These are phyloP conservation scores for Camellia japonica DNA, from an alignment of 148 eudicot species.

Conservation along the genomic window DNA sequence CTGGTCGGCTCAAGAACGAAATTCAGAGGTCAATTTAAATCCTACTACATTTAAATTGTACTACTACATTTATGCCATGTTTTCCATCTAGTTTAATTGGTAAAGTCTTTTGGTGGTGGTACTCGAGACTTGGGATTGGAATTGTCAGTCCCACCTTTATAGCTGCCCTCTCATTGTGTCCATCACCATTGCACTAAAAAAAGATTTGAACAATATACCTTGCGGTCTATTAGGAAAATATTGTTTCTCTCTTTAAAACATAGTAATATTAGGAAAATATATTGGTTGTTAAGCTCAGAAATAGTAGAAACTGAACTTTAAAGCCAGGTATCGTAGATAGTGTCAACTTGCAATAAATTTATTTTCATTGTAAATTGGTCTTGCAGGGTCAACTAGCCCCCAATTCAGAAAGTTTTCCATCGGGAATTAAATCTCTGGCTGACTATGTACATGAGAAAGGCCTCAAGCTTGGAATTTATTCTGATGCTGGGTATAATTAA, in stretches of 20 bases:
- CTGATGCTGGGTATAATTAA: slow-evolving; percentile 92
- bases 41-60: background rate
- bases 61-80: slow-evolving; percentile 11
- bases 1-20: slow-evolving; percentile 57
- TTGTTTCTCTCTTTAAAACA: background rate
- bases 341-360: background rate
- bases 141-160: background rate
- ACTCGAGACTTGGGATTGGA: background rate
- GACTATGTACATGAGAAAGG: slow-evolving; percentile 91
- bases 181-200: background rate
- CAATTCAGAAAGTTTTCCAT: slow-evolving; percentile 80
- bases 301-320: background rate
- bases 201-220: background rate
- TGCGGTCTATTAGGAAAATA: background rate
- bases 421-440: slow-evolving; percentile 88
- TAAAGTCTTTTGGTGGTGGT: background rate
- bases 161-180: no score
- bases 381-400: slow-evolving; percentile 73
- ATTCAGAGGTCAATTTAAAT: slow-evolving; percentile 38
- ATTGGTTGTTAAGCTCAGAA: slow-evolving; percentile 3
- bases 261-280: background rate
- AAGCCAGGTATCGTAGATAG: background rate
- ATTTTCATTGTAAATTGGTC: slow-evolving; percentile 7
- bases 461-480: slow-evolving; percentile 94
- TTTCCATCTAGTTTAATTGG: background rate